phyloP scores from a whole-genome alignment of 2,329 filamentous ascomycete species.

The Phoma sp. region DNA sequence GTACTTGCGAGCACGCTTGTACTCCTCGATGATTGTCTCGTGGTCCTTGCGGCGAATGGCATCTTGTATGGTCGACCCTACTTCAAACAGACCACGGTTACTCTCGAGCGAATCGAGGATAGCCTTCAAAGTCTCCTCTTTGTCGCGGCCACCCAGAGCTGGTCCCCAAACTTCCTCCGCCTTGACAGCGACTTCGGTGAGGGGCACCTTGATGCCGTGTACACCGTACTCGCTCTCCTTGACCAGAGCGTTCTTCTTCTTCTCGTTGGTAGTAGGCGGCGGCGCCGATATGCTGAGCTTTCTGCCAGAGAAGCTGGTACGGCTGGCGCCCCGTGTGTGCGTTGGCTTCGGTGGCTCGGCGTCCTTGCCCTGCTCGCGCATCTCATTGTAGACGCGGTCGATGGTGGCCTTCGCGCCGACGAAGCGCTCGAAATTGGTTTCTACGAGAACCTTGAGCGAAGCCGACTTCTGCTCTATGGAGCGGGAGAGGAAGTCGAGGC shows the following conservation, averaged over 20 bases:
- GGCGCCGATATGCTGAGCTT: constrained; percentile 49
- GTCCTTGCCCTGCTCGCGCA: constrained; percentile 74
- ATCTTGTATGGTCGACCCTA: constrained; percentile 77
- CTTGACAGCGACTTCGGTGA: constrained; percentile 89
- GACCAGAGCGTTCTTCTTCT: constrained; percentile 85
- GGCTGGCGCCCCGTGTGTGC: constrained; percentile 72
- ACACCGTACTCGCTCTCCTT: constrained; percentile 73
- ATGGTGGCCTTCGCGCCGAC: constrained; percentile 97
- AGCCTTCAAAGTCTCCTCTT: constrained; percentile 83
- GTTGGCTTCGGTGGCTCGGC: constrained; percentile 45
- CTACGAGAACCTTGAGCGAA: constrained; percentile 92
- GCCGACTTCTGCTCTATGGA: constrained; percentile 99
- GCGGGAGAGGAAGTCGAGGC: constrained; percentile 82
- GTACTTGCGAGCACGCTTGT: constrained; percentile 79
- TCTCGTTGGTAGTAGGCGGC: constrained; percentile 53
- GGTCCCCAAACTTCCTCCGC: constrained; percentile 98
- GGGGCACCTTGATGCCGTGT: constrained; percentile 74
- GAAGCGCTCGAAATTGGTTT: constrained; percentile 98
- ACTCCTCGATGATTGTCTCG: constrained; percentile 84
- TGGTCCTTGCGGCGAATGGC: constrained; percentile 92
- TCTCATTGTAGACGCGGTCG: constrained; percentile 98
- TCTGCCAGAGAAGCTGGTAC: constrained; percentile 61
- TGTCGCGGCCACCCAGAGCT: constrained; percentile 86
- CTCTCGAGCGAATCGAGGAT: constrained; percentile 77
- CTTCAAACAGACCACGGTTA: constrained; percentile 81